Evolutionary conservation across 2,329 filamentous ascomycete genomes (phyloP).

Genomic region (Fusarium coffeatum): DNA sequence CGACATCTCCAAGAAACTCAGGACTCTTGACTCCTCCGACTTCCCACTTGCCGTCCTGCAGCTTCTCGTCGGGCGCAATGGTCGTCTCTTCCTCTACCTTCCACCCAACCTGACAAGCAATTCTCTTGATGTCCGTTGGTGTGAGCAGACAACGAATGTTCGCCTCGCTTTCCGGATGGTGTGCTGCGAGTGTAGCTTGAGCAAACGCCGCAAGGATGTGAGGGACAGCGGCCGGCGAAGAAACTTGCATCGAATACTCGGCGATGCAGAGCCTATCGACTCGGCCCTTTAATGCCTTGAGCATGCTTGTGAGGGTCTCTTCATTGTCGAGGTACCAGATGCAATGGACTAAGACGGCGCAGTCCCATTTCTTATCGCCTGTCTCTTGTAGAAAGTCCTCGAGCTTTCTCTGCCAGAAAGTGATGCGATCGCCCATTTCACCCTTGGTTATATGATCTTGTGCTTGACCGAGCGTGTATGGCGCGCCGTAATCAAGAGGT

Average conservation of each 20-base stretch:
- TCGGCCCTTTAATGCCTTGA: background rate
- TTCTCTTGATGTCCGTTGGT: slow-evolving; percentile 3
- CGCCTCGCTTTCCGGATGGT: background rate
- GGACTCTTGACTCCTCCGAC: slow-evolving; percentile 1
- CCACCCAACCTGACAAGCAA: background rate
- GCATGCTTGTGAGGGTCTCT: background rate
- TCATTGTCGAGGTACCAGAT: slow-evolving; percentile 10
- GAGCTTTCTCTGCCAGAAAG: background rate
- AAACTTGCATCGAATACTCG: slow-evolving; percentile 20
- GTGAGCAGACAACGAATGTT: slow-evolving; percentile 10
- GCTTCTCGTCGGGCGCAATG: background rate
- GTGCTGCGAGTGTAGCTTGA: slow-evolving; percentile 9
- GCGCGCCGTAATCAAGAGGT: slow-evolving; percentile 19
- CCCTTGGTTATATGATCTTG: background rate
- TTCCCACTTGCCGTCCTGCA: slow-evolving; percentile 16
- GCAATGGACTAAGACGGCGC: slow-evolving; percentile 13
- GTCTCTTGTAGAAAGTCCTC: background rate
- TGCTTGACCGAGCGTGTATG: slow-evolving; percentile 18
- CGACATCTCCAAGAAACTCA: background rate
- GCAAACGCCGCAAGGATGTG: slow-evolving; percentile 9
- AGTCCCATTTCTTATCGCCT: background rate
- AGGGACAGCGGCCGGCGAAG: background rate
- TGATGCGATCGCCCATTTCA: background rate
- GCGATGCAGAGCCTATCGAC: slow-evolving; percentile 7
- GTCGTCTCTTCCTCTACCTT: background rate